Conservation (phyloP, 768 basidiomycete genomes). For the Leccinum uliginosum region DNA sequence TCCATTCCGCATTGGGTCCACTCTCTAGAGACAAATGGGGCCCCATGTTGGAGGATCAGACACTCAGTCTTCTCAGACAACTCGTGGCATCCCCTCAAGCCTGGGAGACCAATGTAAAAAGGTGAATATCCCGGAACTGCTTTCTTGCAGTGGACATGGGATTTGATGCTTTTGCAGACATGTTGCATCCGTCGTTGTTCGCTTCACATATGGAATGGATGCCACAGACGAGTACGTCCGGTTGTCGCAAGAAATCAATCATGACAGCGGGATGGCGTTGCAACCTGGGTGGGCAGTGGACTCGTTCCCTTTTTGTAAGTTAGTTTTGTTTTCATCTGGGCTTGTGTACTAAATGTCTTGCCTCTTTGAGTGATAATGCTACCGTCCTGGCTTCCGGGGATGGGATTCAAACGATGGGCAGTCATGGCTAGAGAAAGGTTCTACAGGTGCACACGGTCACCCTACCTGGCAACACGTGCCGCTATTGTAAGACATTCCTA, state of each 20-base stretch:
- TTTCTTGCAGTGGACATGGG: background rate
- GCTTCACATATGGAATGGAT: constrained; percentile 40
- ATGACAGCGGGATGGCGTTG: constrained; percentile 19
- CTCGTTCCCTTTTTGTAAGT: constrained; percentile 35
- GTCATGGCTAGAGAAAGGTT: constrained; percentile 9
- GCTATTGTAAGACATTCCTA: constrained; percentile 2
- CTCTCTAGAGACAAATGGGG: background rate
- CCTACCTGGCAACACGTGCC: constrained; percentile 4
- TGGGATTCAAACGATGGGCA: constrained; percentile 33
- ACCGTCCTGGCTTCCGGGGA: constrained; percentile 42
- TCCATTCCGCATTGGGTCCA: constrained; percentile 35
- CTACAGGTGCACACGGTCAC: constrained; percentile 4
- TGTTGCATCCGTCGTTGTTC: constrained; percentile 34
- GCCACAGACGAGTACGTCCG: constrained; percentile 28
- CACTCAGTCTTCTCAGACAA: constrained; percentile 1
- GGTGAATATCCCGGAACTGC: background rate
- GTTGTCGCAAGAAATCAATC: constrained; percentile 31
- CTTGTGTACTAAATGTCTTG: background rate
- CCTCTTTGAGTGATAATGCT: constrained; percentile 13
- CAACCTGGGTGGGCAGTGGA: constrained; percentile 39
- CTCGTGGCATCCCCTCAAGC: background rate
- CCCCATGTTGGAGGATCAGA: constrained; percentile 5
- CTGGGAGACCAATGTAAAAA: constrained; percentile 3
- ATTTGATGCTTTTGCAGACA: constrained; percentile 18
- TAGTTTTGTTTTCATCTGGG: background rate